Conservation (phyloP, 1,139 yeast species). For the Saccharomyces pastorianus region DNA sequence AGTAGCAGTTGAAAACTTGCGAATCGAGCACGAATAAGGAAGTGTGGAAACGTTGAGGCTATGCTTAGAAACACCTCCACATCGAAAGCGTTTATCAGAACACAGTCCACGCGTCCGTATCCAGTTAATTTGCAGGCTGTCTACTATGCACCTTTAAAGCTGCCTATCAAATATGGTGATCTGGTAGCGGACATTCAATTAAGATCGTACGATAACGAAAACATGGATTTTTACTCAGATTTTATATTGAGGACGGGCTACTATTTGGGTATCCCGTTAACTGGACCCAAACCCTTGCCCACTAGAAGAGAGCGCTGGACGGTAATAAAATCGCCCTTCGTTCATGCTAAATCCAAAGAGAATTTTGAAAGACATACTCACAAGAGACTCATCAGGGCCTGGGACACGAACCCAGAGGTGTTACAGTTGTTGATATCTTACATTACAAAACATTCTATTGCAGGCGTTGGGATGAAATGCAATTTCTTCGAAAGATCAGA, state of each 20-base stretch:
- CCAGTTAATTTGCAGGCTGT: conserved; percentile 81
- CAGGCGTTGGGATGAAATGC: conserved; percentile 80
- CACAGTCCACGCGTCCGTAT: conserved; percentile 42
- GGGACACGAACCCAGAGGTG: conserved; percentile 80
- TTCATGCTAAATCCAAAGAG: conserved; percentile 89
- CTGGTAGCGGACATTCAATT: conserved; percentile 63
- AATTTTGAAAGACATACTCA: conserved; percentile 86
- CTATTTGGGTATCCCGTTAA: conserved; percentile 77
- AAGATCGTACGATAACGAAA: conserved; percentile 63
- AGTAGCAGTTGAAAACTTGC: neutral
- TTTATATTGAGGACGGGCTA: conserved; percentile 86
- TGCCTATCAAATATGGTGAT: conserved; percentile 61
- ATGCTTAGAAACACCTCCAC: conserved; percentile 1
- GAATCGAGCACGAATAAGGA: neutral
- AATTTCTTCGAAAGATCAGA: conserved; percentile 52
- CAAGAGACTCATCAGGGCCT: conserved; percentile 62
- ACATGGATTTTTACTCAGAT: conserved; percentile 69
- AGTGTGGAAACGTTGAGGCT: neutral
- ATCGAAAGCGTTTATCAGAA: conserved; percentile 31
- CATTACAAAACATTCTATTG: conserved; percentile 65
- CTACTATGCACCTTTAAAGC: conserved; percentile 71
- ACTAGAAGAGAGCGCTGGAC: conserved; percentile 84
- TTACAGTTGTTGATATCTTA: conserved; percentile 78
- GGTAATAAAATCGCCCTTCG: conserved; percentile 87
- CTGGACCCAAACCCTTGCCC: conserved; percentile 60